Conservation (phyloP, 2,329 filamentous ascomycete genomes). For the Nemania abortiva region DNA sequence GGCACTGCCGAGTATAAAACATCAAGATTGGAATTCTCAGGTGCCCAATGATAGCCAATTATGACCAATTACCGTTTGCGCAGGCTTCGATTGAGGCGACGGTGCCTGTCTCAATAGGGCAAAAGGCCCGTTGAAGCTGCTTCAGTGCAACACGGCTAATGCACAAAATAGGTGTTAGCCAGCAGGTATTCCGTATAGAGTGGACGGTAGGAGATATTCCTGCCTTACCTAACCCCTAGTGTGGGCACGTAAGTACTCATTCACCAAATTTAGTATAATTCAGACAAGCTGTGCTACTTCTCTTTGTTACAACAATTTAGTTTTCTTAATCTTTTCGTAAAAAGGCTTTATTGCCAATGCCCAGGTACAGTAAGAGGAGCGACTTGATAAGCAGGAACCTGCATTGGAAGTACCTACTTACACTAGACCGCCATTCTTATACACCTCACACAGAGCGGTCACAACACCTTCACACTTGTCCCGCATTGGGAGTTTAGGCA, state of each 20-base stretch:
- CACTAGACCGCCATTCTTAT: constrained; percentile 37
- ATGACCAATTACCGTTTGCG: background rate
- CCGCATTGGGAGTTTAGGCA: constrained; percentile 19
- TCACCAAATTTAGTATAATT: background rate
- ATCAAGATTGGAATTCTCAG: constrained; percentile 12
- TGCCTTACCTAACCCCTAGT: background rate
- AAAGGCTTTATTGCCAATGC: background rate
- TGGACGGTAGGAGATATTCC: background rate
- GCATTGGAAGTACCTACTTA: background rate
- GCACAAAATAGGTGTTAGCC: constrained; percentile 25
- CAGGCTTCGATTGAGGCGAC: constrained; percentile 7
- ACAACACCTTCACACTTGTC: constrained; percentile 31
- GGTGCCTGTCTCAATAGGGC: constrained; percentile 19
- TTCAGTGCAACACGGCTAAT: constrained; percentile 32
- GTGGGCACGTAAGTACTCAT: background rate
- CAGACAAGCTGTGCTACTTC: background rate
- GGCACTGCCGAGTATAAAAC: background rate
- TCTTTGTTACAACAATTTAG: background rate
- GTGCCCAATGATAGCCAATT: constrained; percentile 9
- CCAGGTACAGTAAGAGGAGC: background rate
- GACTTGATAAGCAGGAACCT: background rate
- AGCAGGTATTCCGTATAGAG: constrained; percentile 5
- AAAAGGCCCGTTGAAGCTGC: constrained; percentile 26
- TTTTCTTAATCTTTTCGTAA: background rate
- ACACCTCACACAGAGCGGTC: constrained; percentile 24